Base-by-base conservation (phyloP, 2,329 filamentous ascomycete species). In the Aspergillus phoenicis region DNA sequence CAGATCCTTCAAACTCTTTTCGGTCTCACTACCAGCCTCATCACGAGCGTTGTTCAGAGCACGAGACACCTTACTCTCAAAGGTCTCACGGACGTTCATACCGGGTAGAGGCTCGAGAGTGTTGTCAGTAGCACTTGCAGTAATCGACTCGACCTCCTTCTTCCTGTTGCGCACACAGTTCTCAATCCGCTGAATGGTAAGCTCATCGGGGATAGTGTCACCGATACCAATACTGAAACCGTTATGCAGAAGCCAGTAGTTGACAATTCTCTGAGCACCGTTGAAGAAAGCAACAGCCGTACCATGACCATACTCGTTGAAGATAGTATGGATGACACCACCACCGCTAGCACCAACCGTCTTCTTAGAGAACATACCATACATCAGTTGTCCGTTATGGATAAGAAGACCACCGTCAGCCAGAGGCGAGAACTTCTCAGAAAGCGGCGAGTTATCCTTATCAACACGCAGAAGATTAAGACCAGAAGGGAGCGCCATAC, bases 161-260 rank as follows among this genome's bases (percentile, higher is more conserved):
- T 99, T 99, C 71, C 96, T 88, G 43, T 85, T 84, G 26, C 90
- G 85, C 66, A 99, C 93, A 59, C 91, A 90, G 6, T 86, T 84
- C 72, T 96, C 90, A 57, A 99, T 93, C 77, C 90, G 90, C 58
- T 88, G 84, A 60, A 97, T 96, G 3, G 94, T 98, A 17, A 82
- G 80, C 64, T 88, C 87, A 75, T 98, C 93, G 5, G 95, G 96
- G 71, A 99, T 94, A 1, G 95, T 98, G 75, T 99, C 95, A 81
- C 95, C 96, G 70, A 99, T 97, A 80, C 95, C 95, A 66, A 99
- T 97, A 78, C 93, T 97, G 84, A 96, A 95, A 54, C 95, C 95
- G 70, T 96, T 90, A 77, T 99, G 94, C 41, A 98, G 81, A 45
- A 99, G 87, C 95, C 95, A 99, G 80, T 98, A 97, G 74, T 94